Evolutionary conservation across 2,329 filamentous ascomycete genomes (phyloP), one percentile per base, ranked within the genome.

Genomic region (Phoma sp.): DNA sequence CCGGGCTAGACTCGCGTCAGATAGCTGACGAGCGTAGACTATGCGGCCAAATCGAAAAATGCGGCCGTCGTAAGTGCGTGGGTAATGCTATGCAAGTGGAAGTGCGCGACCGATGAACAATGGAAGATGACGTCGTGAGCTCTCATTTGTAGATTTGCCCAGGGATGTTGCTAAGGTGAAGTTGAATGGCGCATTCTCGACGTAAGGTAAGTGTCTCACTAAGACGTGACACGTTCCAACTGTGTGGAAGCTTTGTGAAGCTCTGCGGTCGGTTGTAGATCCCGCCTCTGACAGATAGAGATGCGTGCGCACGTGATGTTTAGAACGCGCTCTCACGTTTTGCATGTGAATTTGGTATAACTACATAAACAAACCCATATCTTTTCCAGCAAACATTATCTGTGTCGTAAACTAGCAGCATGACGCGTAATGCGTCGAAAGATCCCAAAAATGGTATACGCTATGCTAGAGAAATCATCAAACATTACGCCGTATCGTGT

Each of bases 391-490:
- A 67, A 70, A 72, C 64, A 73, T 74, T 73, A 74, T 60, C 42
- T 66, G 55, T 68, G 57, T 67, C 62, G 63, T 65, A 51, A 64
- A 59, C 58, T 60, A 61, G 60, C 62, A 64, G 64, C 65, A 68
- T 65, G 61, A 61, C 61, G 57, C 59, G 58, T 59, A 49, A 57
- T 52, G 59, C 64, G 68, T 62, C 63, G 65, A 64, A 61, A 61
- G 66, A 62, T 48, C 59, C 59, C 64, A 60, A 66, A 65, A 59
- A 64, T 74, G 71, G 71, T 74, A 74, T 74, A 68, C 68, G 71
- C 72, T 74, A 73, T 74, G 71, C 70, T 70, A 55, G 65, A 66
- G 59, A 70, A 59, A 68, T 73, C 69, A 72, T 72, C 53, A 71
- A 68, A 67, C 69, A 74, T 73, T 69, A 73, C 63, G 57, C 59